Percentiles rank a stretch among this genome's conserved stretches.
These are phyloP conservation scores for Leishmania amazonensis DNA, from an alignment of 208 protist species.

Conservation along the genomic window DNA sequence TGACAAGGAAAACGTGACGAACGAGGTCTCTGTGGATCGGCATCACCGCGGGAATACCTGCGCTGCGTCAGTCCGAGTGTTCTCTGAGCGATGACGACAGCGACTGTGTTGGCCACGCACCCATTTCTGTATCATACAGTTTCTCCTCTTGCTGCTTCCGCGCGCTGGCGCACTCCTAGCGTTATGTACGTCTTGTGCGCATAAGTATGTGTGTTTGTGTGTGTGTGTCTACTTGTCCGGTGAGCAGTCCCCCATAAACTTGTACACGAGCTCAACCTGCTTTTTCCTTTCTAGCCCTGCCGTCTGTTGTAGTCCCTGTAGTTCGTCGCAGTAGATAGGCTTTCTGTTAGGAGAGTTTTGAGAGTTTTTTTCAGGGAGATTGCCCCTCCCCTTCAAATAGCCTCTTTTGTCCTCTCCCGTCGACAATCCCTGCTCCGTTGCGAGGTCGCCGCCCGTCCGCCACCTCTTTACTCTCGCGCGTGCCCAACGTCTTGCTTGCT, in stretches of 20 bases:
- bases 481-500: too few species aligned
- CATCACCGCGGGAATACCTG: neutral
- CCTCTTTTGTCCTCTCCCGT: neutral
- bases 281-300: neutral
- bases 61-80: too few species aligned
- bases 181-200: neutral
- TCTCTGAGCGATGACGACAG: neutral
- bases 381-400: neutral
- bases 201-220: neutral
- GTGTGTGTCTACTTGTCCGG: neutral
- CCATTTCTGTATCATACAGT: neutral
- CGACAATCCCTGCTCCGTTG: too few species aligned
- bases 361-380: neutral
- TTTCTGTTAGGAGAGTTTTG: neutral
- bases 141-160: slow-evolving; percentile 7
- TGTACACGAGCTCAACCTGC: neutral
- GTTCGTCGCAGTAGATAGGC: neutral
- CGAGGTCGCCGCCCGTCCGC: neutral
- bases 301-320: neutral
- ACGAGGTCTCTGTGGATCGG: neutral
- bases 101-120: too few species aligned
- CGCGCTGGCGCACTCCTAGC: neutral
- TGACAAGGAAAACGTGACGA: neutral
- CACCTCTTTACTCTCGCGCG: neutral
- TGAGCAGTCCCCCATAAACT: neutral